Conservation (phyloP, 2,329 filamentous ascomycete species). For the Cordyceps sp. region DNA sequence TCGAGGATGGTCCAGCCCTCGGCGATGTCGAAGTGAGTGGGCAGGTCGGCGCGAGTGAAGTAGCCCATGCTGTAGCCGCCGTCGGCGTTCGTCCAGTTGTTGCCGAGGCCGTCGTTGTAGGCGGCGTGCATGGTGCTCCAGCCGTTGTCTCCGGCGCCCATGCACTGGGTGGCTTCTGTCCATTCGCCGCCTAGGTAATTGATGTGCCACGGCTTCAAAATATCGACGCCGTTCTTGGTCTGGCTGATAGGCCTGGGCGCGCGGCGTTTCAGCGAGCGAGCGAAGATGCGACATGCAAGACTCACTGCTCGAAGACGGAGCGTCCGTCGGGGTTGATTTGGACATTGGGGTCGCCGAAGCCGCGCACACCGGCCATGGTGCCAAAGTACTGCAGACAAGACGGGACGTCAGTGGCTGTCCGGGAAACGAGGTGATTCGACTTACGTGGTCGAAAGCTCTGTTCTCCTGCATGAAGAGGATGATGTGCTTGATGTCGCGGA, state of each 20-base stretch:
- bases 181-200: conserved; percentile 31
- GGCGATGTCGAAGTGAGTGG: conserved; percentile 35
- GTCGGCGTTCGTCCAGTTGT: conserved; percentile 25
- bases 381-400: conserved; percentile 28
- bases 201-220: conserved; percentile 31
- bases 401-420: not conserved
- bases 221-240: conserved; percentile 17
- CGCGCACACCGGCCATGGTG: conserved; percentile 34
- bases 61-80: conserved; percentile 23
- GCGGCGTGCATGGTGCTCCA: conserved; percentile 33
- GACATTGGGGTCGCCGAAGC: conserved; percentile 28
- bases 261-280: too few species aligned
- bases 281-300: conserved; percentile 2
- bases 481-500: conserved; percentile 36
- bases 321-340: conserved; percentile 15
- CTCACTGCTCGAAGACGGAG: conserved; percentile 31
- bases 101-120: conserved; percentile 30
- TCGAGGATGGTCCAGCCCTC: conserved; percentile 29
- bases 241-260: not conserved
- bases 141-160: conserved; percentile 31
- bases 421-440: conserved; percentile 1
- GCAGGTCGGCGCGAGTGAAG: conserved; percentile 30
- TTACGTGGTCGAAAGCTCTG: conserved; percentile 15
- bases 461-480: conserved; percentile 39
- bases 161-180: conserved; percentile 31